phyloP scores from a whole-genome alignment of 2,329 filamentous ascomycete genomes.

The Bretziella fagacearum region DNA sequence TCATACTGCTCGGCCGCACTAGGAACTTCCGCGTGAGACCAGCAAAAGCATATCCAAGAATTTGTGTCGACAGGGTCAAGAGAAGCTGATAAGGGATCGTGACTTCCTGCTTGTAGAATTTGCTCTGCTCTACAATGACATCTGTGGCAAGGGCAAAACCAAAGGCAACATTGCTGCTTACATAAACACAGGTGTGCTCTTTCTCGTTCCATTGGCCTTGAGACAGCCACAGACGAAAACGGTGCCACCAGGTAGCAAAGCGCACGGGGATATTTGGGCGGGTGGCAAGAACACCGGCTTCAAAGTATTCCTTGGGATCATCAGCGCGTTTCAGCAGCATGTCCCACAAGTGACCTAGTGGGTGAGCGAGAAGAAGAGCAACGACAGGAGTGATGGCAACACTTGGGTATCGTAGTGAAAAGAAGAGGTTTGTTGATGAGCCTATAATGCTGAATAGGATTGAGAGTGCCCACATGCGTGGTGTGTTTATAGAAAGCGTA shows the following conservation, averaged over 20 bases:
- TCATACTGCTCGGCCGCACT: constrained; percentile 74
- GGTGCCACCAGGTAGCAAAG: constrained; percentile 16
- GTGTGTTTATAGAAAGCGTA: constrained; percentile 67
- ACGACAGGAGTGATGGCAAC: constrained; percentile 82
- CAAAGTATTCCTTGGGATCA: constrained; percentile 32
- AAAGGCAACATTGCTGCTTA: constrained; percentile 79
- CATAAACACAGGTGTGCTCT: constrained; percentile 76
- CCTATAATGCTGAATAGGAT: constrained; percentile 64
- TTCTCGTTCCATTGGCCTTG: constrained; percentile 79
- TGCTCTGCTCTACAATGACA: constrained; percentile 77
- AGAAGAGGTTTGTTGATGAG: constrained; percentile 74
- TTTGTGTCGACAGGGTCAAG: constrained; percentile 71
- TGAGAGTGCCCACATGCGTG: constrained; percentile 75
- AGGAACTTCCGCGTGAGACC: constrained; percentile 66
- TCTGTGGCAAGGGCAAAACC: constrained; percentile 81
- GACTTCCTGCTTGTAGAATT: constrained; percentile 73
- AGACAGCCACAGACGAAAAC: constrained; percentile 54
- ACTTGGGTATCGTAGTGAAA: constrained; percentile 77
- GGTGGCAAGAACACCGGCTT: constrained; percentile 28
- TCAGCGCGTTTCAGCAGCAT: constrained; percentile 46
- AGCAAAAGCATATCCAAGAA: constrained; percentile 73
- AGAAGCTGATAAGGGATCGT: constrained; percentile 63
- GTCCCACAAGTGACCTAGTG: constrained; percentile 68
- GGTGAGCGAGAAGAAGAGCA: constrained; percentile 68
- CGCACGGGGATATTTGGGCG: constrained; percentile 14